Evolutionary conservation across 1,284 basidiomycete genomes (phyloP).

Genomic region (Cryptococcus wingfieldii): DNA sequence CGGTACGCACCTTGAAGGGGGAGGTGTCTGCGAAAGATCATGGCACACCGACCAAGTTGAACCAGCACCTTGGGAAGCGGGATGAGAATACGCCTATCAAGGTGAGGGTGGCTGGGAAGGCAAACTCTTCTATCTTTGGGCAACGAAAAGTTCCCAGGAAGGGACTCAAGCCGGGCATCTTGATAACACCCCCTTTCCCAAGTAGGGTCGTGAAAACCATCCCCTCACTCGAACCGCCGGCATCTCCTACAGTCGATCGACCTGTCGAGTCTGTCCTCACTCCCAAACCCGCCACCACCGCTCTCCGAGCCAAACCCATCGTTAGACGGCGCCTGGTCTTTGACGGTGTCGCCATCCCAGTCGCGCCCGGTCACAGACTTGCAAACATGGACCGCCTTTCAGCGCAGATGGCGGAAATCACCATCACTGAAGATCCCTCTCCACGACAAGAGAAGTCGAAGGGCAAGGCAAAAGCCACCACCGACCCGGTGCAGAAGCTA

Average conservation of each 20-base stretch:
- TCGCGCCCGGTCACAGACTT: background rate
- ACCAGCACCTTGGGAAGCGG: background rate
- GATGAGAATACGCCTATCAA: background rate
- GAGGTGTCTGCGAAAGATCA: background rate
- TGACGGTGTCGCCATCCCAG: conserved; percentile 17
- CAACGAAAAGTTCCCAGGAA: background rate
- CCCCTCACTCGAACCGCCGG: background rate
- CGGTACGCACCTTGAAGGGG: background rate
- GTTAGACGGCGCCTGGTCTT: conserved; percentile 1
- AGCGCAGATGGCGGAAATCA: background rate
- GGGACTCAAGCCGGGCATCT: background rate
- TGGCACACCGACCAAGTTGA: background rate
- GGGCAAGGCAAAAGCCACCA: background rate
- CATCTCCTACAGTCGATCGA: background rate
- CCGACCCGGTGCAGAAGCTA: background rate
- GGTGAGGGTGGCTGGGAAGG: background rate
- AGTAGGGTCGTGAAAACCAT: too few species aligned
- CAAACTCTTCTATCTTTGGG: background rate
- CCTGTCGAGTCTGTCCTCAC: too few species aligned
- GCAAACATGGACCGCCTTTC: background rate
- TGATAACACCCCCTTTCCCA: too few species aligned
- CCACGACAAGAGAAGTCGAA: background rate
- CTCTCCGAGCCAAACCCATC: background rate
- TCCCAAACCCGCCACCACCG: background rate
- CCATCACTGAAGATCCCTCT: background rate